Base-by-base conservation (phyloP, 495 filamentous ascomycete genomes). In the Aspergillus sclerotioniger region DNA sequence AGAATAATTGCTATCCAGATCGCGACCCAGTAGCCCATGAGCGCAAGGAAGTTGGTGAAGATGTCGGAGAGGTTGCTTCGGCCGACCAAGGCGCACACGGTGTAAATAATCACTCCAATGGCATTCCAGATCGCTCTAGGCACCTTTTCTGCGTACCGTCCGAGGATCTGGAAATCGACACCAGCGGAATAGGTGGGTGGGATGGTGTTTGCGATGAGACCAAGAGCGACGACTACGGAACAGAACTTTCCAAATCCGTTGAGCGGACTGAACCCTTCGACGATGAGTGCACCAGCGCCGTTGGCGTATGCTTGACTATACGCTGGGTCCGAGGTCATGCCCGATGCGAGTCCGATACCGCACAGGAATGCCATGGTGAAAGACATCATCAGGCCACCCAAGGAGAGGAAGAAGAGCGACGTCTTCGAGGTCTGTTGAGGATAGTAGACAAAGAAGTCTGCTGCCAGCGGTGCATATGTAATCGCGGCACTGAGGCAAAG, bases 11-110 rank as follows among this genome's bases (percentile, higher is more conserved):
- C 77, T 19, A 86, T 73, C 84, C 84, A 89, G 44, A 87, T 81
- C 29, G 79, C 80, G 9, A 87, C 78, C 86, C 87, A 90, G 67
- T 90, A 90, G 21, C 86, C 87, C 84, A 90, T 90, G 28, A 90
- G 69, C 1, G 86, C 82, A 19, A 90, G 75, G 67, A 90, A 90
- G 68, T 90, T 89, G 12, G 80, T 81, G 60, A 90, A 90, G 58
- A 90, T 85, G 16, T 77, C 77, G 6, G 83, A 80, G 20, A 90
- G 74, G 53, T 83, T 57, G 47, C 83, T 74, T 6, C 85, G 76
- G 12, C 87, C 88, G 2, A 78, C 86, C 15, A 90, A 72, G 0
- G 84, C 86, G 61, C 85, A 87, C 37, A 85, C 81, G 5, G 82
- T 78, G 62, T 82, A 84, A 25, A 90, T 80, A 9, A 88, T 68